Percentiles rank a stretch among this genome's conserved stretches.
phyloP scores from a whole-genome alignment of 2,329 filamentous ascomycete genomes.

The Fusarium xylarioides region DNA sequence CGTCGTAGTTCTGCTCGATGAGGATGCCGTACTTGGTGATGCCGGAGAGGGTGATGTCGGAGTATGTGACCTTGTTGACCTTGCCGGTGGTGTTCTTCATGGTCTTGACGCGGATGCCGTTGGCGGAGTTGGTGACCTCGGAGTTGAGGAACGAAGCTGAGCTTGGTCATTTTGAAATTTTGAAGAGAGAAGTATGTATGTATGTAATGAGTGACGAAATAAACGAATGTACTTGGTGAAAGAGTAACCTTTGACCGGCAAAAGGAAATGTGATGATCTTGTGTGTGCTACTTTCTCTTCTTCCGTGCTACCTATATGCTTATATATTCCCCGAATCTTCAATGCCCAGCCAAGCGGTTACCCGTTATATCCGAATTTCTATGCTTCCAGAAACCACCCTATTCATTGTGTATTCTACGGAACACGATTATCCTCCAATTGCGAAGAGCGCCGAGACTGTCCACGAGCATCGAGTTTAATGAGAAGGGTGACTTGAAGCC shows the following conservation, averaged over 20 bases:
- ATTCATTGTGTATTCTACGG: background rate
- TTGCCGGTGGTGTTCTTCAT: constrained; percentile 55
- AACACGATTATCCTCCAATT: constrained; percentile 23
- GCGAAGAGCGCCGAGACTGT: accelerated
- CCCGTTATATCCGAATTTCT: constrained; percentile 4
- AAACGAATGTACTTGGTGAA: constrained; percentile 4
- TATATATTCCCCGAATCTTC: constrained; percentile 7
- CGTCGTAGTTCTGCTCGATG: constrained; percentile 57
- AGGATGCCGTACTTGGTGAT: constrained; percentile 50
- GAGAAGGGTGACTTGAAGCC: background rate
- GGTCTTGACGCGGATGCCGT: constrained; percentile 61
- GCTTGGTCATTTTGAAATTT: constrained; percentile 23
- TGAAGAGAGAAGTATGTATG: background rate
- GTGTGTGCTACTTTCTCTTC: background rate
- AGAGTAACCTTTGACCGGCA: constrained; percentile 25
- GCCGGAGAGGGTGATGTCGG: constrained; percentile 52
- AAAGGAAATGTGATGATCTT: constrained; percentile 18
- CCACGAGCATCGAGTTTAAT: constrained; percentile 8
- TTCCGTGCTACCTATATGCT: background rate
- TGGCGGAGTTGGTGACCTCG: constrained; percentile 60
- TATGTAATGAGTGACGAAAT: background rate
- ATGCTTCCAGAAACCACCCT: background rate
- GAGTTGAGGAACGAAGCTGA: constrained; percentile 53
- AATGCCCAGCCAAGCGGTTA: background rate
- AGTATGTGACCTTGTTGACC: constrained; percentile 55